Evolutionary conservation across 257 asterid genomes (phyloP).

Genomic region (Rubia yunnanensis): DNA sequence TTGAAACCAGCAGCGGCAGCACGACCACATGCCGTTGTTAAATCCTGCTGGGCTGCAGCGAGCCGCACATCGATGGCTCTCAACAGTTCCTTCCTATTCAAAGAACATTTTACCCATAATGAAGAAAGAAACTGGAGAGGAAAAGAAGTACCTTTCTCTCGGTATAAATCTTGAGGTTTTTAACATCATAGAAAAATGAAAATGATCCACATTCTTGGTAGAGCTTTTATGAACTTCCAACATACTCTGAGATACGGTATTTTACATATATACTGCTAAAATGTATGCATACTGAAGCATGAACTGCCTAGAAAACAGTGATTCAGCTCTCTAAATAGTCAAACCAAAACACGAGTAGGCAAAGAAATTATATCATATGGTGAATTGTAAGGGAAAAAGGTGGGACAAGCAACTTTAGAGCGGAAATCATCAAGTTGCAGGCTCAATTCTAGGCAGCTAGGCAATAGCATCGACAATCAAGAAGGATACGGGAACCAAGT

Average conservation of each 20-base stretch:
- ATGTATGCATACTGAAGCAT: neutral
- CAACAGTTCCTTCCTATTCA: constrained; percentile 75
- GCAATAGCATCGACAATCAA: neutral
- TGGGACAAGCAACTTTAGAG: neutral
- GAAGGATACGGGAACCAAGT: neutral
- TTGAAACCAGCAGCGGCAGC: constrained; percentile 84
- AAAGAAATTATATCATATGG: no score
- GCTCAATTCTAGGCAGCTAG: neutral
- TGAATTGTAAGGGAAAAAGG: neutral
- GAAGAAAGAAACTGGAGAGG: neutral
- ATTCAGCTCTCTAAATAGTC: neutral
- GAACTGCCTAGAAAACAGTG: neutral
- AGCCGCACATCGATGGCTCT: constrained; percentile 91
- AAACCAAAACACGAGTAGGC: no score
- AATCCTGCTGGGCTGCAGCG: constrained; percentile 66
- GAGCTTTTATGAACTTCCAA: neutral
- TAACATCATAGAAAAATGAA: neutral
- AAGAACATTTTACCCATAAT: neutral
- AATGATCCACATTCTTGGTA: neutral
- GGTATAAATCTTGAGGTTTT: neutral
- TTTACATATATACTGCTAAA: neutral
- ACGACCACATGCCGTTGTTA: constrained; percentile 62
- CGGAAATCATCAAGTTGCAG: neutral
- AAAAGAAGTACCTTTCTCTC: no score
- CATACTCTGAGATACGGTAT: no score